Conservation (phyloP, 768 basidiomycete genomes). For the Podaxis rugospora region DNA sequence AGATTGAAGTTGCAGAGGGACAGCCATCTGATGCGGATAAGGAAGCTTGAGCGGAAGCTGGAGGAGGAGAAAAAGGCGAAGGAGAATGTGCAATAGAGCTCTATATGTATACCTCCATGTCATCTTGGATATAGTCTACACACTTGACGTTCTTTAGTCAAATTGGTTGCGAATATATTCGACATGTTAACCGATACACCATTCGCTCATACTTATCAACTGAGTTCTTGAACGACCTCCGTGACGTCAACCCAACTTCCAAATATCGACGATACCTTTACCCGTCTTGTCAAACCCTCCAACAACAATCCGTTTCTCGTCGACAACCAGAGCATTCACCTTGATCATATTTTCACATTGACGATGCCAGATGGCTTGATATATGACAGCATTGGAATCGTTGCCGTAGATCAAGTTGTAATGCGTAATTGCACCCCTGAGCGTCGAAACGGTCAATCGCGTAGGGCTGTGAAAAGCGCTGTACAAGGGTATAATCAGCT, state of each 20-base stretch:
- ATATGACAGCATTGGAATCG: slow-evolving; percentile 29
- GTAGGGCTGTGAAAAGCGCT: slow-evolving; percentile 41
- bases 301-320: slow-evolving; percentile 45
- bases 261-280: slow-evolving; percentile 63
- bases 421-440: slow-evolving; percentile 54
- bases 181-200: no score
- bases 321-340: slow-evolving; percentile 58
- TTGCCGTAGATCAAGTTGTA: slow-evolving; percentile 41
- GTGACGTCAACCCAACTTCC: slow-evolving; percentile 28
- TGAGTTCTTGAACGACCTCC: no score
- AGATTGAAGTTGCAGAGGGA: slow-evolving; percentile 56
- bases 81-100: not conserved
- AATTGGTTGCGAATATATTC: no score
- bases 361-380: slow-evolving; percentile 44
- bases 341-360: slow-evolving; percentile 45
- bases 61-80: slow-evolving; percentile 28
- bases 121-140: not conserved
- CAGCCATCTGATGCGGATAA: slow-evolving; percentile 50
- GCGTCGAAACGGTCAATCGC: slow-evolving; percentile 50
- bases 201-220: no score
- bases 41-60: slow-evolving; percentile 45
- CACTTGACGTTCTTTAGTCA: no score
- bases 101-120: not conserved
- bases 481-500: slow-evolving; percentile 25
- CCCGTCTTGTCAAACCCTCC: slow-evolving; percentile 59